These are phyloP conservation scores for Sclerospora graminicola DNA, from an alignment of 352 stramenopile species.

Conservation along the genomic window DNA sequence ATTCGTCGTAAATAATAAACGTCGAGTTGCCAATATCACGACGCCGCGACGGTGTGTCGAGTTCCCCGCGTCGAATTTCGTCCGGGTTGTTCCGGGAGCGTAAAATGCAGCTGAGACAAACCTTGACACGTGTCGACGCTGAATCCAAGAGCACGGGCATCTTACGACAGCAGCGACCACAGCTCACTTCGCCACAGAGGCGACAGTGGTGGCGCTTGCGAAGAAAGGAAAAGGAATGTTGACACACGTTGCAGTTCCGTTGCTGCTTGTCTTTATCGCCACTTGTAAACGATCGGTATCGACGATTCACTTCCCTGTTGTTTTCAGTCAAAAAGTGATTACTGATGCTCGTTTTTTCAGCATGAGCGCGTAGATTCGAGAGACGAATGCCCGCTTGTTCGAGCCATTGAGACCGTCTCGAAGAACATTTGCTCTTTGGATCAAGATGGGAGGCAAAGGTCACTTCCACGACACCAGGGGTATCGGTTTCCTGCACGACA, in stretches of 20 bases:
- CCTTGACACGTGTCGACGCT: constrained; percentile 51
- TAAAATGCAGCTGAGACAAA: constrained; percentile 72
- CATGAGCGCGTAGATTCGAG: constrained; percentile 45
- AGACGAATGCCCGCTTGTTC: constrained; percentile 47
- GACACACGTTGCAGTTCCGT: constrained; percentile 55
- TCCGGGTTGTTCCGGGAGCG: constrained; percentile 54
- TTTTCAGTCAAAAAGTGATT: constrained; percentile 39
- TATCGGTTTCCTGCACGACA: constrained; percentile 56
- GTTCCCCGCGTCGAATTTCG: constrained; percentile 28
- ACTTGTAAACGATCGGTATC: constrained; percentile 24
- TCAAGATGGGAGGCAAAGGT: constrained; percentile 77
- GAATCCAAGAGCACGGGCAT: constrained; percentile 56
- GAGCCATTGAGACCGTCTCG: constrained; percentile 43
- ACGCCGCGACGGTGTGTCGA: constrained; percentile 15
- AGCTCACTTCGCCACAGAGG: constrained; percentile 57
- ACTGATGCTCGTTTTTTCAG: constrained; percentile 60
- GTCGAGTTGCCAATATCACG: constrained; percentile 46
- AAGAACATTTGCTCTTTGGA: constrained; percentile 66
- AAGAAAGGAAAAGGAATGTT: constrained; percentile 59
- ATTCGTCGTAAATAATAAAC: constrained; percentile 61
- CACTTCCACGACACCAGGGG: constrained; percentile 65
- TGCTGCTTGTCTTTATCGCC: constrained; percentile 32
- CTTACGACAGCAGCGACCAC: constrained; percentile 62
- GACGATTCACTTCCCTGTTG: constrained; percentile 19
- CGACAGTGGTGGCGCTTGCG: constrained; percentile 70